Evolutionary conservation across 306 rosid genomes (phyloP).

Genomic region (Ormosia emarginata): DNA sequence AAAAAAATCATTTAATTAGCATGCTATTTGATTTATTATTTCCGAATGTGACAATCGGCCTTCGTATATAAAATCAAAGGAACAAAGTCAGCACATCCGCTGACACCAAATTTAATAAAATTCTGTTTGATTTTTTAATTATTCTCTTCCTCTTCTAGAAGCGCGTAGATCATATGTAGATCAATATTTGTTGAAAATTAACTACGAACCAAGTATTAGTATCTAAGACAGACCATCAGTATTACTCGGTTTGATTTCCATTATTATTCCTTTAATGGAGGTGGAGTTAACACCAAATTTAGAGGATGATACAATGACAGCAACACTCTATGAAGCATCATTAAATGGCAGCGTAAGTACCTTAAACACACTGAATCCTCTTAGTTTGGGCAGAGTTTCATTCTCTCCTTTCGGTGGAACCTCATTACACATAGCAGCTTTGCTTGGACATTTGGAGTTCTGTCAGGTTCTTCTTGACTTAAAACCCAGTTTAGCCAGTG

Average conservation of each 20-base stretch:
- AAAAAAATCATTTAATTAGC: no score
- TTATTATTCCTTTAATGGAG: constrained; percentile 1
- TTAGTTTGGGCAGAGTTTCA: constrained; percentile 14
- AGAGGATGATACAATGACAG: not conserved
- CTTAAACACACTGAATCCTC: constrained; percentile 23
- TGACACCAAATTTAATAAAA: no score
- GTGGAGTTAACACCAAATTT: not conserved
- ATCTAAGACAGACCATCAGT: not conserved
- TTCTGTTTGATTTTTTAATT: no score
- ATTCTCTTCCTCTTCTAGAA: not conserved
- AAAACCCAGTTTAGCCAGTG: not conserved
- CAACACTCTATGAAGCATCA: constrained; percentile 25
- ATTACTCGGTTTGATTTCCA: not conserved
- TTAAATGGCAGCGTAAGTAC: constrained; percentile 8
- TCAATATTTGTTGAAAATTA: not conserved
- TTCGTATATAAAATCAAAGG: no score
- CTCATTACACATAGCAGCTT: constrained; percentile 34
- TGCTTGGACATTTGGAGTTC: constrained; percentile 29
- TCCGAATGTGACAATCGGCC: no score
- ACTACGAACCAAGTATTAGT: not conserved
- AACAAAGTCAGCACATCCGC: no score
- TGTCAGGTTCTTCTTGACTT: constrained; percentile 11
- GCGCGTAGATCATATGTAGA: not conserved
- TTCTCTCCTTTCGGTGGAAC: constrained; percentile 19
- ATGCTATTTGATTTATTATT: no score